These are phyloP conservation scores for Mariannaea sp. DNA, from an alignment of 2,329 filamentous ascomycete species.

Conservation along the genomic window DNA sequence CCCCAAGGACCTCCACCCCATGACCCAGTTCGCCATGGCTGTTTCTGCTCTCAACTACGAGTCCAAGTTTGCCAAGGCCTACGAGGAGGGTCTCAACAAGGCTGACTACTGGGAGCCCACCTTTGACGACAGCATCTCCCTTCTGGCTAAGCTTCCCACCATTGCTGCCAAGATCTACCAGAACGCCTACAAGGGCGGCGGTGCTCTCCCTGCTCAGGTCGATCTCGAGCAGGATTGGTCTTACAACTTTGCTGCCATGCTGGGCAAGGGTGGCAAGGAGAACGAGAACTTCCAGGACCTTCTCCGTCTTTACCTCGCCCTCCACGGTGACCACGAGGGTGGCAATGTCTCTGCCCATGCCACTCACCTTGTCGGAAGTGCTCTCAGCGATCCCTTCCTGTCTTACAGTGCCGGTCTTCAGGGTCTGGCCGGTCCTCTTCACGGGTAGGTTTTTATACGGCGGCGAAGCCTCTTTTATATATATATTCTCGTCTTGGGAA, in stretches of 20 bases:
- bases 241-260: constrained; percentile 97
- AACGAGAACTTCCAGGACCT: constrained; percentile 96
- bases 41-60: constrained; percentile 96
- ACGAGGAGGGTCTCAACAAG: constrained; percentile 89
- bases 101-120: constrained; percentile 99
- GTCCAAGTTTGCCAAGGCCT: constrained; percentile 90
- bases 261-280: constrained; percentile 85
- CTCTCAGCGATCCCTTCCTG: constrained; percentile 91
- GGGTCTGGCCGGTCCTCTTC: constrained; percentile 83
- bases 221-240: constrained; percentile 93
- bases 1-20: constrained; percentile 89
- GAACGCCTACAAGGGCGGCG: constrained; percentile 77
- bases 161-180: constrained; percentile 98
- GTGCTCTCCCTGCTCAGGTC: constrained; percentile 74
- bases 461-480: no score
- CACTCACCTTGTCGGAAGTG: constrained; percentile 93
- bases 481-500: not conserved
- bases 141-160: constrained; percentile 94
- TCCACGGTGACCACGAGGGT: constrained; percentile 97
- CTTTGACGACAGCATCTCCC: constrained; percentile 91
- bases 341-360: constrained; percentile 96
- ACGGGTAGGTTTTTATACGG: constrained; percentile 55
- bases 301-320: constrained; percentile 88
- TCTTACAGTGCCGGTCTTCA: constrained; percentile 96
- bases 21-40: constrained; percentile 96